Conservation (phyloP, 1,284 basidiomycete species). For the Ustilago nuda region DNA sequence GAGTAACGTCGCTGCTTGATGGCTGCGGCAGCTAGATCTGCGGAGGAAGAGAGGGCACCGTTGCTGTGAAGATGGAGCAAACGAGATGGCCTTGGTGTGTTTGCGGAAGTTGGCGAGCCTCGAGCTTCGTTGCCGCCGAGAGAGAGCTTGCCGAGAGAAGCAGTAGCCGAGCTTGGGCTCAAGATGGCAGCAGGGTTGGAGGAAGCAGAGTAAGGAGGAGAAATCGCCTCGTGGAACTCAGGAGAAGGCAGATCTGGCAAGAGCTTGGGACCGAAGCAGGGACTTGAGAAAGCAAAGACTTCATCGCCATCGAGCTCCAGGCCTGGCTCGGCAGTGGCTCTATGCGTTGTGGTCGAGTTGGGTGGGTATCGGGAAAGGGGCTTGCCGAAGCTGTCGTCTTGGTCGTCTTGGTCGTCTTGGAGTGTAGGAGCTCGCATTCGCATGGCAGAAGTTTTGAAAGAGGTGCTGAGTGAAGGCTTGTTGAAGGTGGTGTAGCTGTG, state of each 20-base stretch:
- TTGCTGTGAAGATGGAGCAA: constrained; percentile 32
- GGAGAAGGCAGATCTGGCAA: constrained; percentile 49
- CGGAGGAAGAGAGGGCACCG: constrained; percentile 39
- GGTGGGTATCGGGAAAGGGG: constrained; percentile 21
- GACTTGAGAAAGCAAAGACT: constrained; percentile 62
- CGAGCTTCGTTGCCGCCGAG: constrained; percentile 48
- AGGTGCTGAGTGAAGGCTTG: constrained; percentile 61
- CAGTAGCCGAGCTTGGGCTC: constrained; percentile 57
- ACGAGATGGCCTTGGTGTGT: constrained; percentile 33
- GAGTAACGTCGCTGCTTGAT: constrained; percentile 54
- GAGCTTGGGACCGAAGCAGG: constrained; percentile 58
- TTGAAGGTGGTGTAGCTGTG: constrained; percentile 53
- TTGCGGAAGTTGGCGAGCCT: constrained; percentile 29
- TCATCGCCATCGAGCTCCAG: constrained; percentile 55
- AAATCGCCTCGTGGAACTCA: constrained; percentile 42
- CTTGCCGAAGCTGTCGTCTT: constrained; percentile 55
- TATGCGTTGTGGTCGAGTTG: constrained; percentile 26
- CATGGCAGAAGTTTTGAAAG: constrained; percentile 62
- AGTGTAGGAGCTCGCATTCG: constrained; percentile 48
- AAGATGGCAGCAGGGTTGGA: constrained; percentile 38
- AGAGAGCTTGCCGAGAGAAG: constrained; percentile 52
- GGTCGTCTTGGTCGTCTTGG: constrained; percentile 52
- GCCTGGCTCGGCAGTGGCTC: constrained; percentile 35
- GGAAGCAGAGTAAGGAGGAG: constrained; percentile 31
- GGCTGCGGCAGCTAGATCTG: constrained; percentile 50